Percentiles rank a stretch among this genome's conserved stretches.
Evolutionary conservation across 164 flowering plant species (phyloP).

Genomic region (Akebia trifoliata): DNA sequence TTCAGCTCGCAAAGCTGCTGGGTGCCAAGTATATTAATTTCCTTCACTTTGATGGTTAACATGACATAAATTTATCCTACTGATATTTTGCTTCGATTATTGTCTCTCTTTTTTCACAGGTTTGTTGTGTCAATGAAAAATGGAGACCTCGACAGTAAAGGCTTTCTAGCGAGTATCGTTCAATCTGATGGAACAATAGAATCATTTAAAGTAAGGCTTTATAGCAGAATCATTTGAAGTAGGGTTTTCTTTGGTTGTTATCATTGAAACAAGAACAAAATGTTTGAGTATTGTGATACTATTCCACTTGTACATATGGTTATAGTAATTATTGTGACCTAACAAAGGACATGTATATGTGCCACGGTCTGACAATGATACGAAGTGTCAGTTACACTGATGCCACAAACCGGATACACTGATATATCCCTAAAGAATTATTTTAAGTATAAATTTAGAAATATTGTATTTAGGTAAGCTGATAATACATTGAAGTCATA

Average conservation of each 20-base stretch:
- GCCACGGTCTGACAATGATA: too few species aligned
- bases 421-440: too few species aligned
- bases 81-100: neutral
- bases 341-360: too few species aligned
- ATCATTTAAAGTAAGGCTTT: slow-evolving; percentile 67
- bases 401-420: too few species aligned
- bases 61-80: neutral
- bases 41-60: neutral
- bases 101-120: slow-evolving; percentile 33
- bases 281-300: neutral
- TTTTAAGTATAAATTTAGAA: too few species aligned
- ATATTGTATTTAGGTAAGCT: too few species aligned
- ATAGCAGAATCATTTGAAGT: too few species aligned
- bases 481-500: too few species aligned
- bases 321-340: neutral
- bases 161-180: slow-evolving; percentile 59
- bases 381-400: too few species aligned
- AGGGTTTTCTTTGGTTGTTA: neutral
- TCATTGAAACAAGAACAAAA: neutral
- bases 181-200: slow-evolving; percentile 62
- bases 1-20: slow-evolving; percentile 70
- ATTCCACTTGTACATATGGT: neutral
- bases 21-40: slow-evolving; percentile 53
- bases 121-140: slow-evolving; percentile 84
- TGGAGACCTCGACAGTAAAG: slow-evolving; percentile 85